Evolutionary conservation across 257 asterid genomes (phyloP).

Genomic region (Jacaranda copaia): DNA sequence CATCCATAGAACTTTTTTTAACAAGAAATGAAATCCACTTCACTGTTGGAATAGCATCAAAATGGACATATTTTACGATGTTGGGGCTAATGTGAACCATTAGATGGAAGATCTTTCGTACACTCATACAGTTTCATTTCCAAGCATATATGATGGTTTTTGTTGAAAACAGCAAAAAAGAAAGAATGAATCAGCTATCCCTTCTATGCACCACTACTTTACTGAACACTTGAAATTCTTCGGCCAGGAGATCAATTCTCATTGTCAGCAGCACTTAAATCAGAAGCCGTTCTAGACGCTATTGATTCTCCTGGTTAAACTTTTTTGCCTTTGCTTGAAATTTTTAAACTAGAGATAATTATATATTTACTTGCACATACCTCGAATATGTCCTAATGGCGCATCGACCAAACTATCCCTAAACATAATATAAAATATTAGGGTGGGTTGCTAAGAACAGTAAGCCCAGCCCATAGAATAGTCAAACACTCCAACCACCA

Average conservation of each 20-base stretch:
- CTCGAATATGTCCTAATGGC: no score
- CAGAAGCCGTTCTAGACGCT: background rate
- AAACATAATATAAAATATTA: no score
- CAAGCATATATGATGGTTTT: background rate
- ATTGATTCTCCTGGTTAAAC: background rate
- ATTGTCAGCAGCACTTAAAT: slow-evolving; percentile 3
- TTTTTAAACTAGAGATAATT: background rate
- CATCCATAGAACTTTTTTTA: slow-evolving; percentile 29
- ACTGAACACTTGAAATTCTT: background rate
- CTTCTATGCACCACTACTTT: background rate
- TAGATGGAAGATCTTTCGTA: slow-evolving; percentile 30
- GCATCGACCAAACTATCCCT: no score
- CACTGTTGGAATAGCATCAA: slow-evolving; percentile 14
- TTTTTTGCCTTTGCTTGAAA: background rate
- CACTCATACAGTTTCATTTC: slow-evolving; percentile 20
- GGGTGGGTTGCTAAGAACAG: no score
- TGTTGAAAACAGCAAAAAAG: background rate
- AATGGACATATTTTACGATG: background rate
- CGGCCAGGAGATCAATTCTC: background rate
- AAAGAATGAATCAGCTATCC: background rate
- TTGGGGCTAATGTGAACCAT: slow-evolving; percentile 21
- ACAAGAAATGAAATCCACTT: slow-evolving; percentile 33
- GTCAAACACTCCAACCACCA: no score
- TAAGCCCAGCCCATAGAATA: no score
- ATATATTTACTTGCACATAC: background rate